Base-by-base conservation (phyloP, 202 grass and related monocot species). In the Zizania palustris region DNA sequence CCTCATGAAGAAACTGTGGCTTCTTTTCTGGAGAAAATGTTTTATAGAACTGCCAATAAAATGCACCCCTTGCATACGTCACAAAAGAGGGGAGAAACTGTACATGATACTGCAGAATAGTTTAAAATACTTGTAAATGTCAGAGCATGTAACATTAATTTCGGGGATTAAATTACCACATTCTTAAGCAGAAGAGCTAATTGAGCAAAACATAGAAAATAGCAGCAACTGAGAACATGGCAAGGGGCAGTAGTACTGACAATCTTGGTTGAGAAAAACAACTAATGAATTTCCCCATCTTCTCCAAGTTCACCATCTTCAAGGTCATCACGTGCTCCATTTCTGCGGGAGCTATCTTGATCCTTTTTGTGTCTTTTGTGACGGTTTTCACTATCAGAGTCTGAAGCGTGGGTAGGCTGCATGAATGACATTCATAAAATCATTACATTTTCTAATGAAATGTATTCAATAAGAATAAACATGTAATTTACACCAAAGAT, bases 261-360 rank as follows among this genome's bases (percentile, higher is more conserved):
- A 76, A 85, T 61, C 72, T 60, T 61, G 22, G 46, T 37, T 61
- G 66, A 37, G 67, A 76, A 77, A 70, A 49, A 54, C 42, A 48
- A 56, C 82, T 94, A 98, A 86, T 81, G 83, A 60, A 90, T 80
- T 72, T 94, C 91, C 71, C 85, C 95, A 75, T 96, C 96, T 87
- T 99, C 96, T 66, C 91, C 96, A 81, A 95, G 71, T 80, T 98
- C 96, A 33, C 96, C 96, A 69, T 98, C 96, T 87, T 99, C 92
- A 51, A 99, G 96, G 67, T 95, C 91, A 69, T 93, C 96, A 57
- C 85, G 71, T 33, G 21, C 82, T 63, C 85, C 93, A 46, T 80
- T 88, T 82, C 88, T 86, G 34, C 85, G 77, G 48, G 85, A 87
- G 80, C 75, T 85, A 81, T 99, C 96, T 82, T 81, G 88, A 40